phyloP scores from a whole-genome alignment of 768 basidiomycete species.

The Tylopilus vinaceipallidus region DNA sequence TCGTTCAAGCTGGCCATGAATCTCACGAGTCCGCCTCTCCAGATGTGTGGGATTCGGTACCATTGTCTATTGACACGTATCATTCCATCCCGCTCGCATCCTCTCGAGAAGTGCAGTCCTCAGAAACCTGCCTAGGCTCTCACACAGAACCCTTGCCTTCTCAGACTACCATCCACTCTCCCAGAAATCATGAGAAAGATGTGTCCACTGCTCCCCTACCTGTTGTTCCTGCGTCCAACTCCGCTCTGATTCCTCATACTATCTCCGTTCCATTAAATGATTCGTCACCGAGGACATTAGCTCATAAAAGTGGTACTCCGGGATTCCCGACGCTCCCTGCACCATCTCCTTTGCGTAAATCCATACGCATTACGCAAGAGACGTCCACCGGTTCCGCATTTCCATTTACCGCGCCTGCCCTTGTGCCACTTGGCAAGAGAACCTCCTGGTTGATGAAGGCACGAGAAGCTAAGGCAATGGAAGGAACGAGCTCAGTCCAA shows the following conservation, averaged over 20 bases:
- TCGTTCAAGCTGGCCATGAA: not conserved
- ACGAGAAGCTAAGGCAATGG: conserved; percentile 68
- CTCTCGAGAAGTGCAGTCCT: conserved; percentile 17
- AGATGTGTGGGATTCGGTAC: conserved; percentile 10
- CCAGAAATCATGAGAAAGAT: conserved; percentile 11
- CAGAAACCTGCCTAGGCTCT: conserved; percentile 4
- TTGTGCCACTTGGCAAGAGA: conserved; percentile 53
- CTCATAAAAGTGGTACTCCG: conserved; percentile 40
- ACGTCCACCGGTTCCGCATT: conserved; percentile 33
- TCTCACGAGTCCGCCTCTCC: conserved; percentile 15
- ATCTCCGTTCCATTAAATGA: conserved; percentile 38
- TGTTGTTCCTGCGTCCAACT: conserved; percentile 10
- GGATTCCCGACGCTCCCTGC: conserved; percentile 66
- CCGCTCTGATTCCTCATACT: conserved; percentile 7
- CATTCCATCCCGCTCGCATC: conserved; percentile 41
- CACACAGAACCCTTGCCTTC: conserved; percentile 22
- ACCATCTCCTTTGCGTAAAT: conserved; percentile 69
- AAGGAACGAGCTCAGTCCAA: conserved; percentile 39
- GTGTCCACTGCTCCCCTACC: conserved; percentile 26
- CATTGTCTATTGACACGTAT: conserved; percentile 37
- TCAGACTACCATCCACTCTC: not conserved
- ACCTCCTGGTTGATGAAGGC: conserved; percentile 83
- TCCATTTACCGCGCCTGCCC: conserved; percentile 36
- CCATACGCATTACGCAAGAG: conserved; percentile 51
- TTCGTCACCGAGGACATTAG: conserved; percentile 22